A percentile compares a stretch with the other conserved stretches of the same genome.
Evolutionary conservation across 2,329 filamentous ascomycete genomes (phyloP).

Genomic region (Fusarium sp.): DNA sequence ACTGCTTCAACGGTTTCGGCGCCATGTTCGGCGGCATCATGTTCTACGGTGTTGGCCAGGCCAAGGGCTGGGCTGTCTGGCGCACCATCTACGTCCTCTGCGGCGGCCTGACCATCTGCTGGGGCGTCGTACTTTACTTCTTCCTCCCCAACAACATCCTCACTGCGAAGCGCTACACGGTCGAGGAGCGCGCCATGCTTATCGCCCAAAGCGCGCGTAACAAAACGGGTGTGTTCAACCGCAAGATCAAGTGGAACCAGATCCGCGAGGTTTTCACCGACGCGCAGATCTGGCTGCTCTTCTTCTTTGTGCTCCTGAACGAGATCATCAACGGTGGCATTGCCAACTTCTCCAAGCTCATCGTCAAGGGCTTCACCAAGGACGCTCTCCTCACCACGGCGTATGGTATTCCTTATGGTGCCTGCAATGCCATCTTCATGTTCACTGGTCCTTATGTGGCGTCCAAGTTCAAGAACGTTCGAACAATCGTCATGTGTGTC

Average conservation of each 20-base stretch:
- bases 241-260: constrained; percentile 63
- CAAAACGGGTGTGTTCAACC: constrained; percentile 62
- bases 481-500: constrained; percentile 65
- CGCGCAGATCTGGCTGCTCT: constrained; percentile 65
- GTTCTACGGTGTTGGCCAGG: constrained; percentile 67
- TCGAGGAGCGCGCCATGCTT: constrained; percentile 58
- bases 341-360: constrained; percentile 67
- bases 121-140: constrained; percentile 60
- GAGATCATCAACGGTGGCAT: constrained; percentile 68
- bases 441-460: constrained; percentile 66
- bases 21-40: constrained; percentile 62
- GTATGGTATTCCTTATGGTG: constrained; percentile 67
- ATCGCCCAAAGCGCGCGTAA: constrained; percentile 72
- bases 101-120: constrained; percentile 62
- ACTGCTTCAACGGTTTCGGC: constrained; percentile 60
- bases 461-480: constrained; percentile 62
- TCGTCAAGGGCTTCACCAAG: constrained; percentile 63
- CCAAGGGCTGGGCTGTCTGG: constrained; percentile 61
- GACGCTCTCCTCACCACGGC: constrained; percentile 59
- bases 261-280: constrained; percentile 64
- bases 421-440: constrained; percentile 67
- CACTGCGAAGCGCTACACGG: constrained; percentile 48
- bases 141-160: constrained; percentile 63
- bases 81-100: constrained; percentile 67
- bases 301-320: constrained; percentile 68